Base-by-base conservation (phyloP, 495 filamentous ascomycete genomes). In the Polyplosphaeria fusca region DNA sequence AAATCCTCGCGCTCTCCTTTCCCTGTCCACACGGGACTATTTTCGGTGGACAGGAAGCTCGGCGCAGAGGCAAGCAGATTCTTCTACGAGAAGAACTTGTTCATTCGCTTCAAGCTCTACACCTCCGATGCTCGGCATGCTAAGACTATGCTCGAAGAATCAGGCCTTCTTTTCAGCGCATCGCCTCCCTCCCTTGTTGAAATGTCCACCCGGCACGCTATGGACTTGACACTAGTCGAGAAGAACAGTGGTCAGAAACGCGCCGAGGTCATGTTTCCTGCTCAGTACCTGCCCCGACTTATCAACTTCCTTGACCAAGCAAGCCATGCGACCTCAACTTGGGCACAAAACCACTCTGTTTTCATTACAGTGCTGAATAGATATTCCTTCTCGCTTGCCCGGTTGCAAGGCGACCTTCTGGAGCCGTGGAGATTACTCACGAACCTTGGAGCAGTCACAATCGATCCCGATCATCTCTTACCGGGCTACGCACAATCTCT, bases 21-120 rank as follows among this genome's bases (percentile, higher is more conserved):
- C 49, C 48, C 60, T 0, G 26, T 63, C 39, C 38, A 25, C 44
- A 65, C 63, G 2, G 39, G 39, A 12, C 52, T 68, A 7, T 61
- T 61, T 45, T 47, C 37, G 26, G 22, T 46, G 24, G 50, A 37
- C 37, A 55, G 51, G 16, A 1, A 37, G 5, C n/a, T 61, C 23
- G 38, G 32, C 1, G 23, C 1, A 1, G 51, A 49, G 35, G 45
- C 51, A 0, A 1, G 19, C 12, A 4, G n/a, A 0, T 61, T 44
- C 35, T 61, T 61, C 38, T 61, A 61, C 44, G 5, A 30, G 14
- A 45, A 55, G 28, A 55, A 55, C 23, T 45, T 61, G 1, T 55
- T 55, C 19, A 22, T 61, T 38, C 25, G 50, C 12, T 46, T 61
- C 26, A 18, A 25, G 22, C 7, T 55, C 9, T 49, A 37, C 18